Conservation (phyloP, 2,329 filamentous ascomycete species). For the Fusarium sp. region DNA sequence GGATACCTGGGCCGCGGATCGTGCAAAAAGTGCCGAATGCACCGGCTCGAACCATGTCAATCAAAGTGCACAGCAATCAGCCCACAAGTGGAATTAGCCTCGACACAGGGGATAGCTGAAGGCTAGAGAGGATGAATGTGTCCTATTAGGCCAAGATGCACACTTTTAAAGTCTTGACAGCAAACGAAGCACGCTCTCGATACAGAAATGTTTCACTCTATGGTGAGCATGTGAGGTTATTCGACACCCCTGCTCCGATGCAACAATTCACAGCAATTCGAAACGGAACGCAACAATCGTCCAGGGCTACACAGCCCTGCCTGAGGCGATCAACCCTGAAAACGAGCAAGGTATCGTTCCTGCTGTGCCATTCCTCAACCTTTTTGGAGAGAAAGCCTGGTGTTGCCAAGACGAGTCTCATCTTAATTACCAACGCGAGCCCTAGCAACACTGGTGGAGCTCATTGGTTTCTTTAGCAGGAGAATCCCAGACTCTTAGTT, state of each 20-base stretch:
- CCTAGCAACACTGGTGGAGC: conserved; percentile 38
- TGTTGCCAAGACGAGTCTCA: conserved; percentile 48
- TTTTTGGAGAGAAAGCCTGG: conserved; percentile 33
- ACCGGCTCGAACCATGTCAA: conserved; percentile 42
- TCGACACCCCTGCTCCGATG: conserved; percentile 13
- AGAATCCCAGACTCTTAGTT: conserved; percentile 19
- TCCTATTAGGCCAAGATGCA: too few species aligned
- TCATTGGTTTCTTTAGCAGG: conserved; percentile 20
- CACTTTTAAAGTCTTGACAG: neutral
- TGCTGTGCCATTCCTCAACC: conserved; percentile 44
- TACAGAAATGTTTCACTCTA: conserved; percentile 17
- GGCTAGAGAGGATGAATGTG: neutral
- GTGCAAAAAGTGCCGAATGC: conserved; percentile 21
- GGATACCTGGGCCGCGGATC: conserved; percentile 26
- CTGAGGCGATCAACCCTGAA: conserved; percentile 7
- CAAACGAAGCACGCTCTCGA: conserved; percentile 4
- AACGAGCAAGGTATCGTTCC: conserved; percentile 36
- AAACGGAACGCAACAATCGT: conserved; percentile 30
- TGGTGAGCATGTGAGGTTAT: conserved; percentile 15
- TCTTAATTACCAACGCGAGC: conserved; percentile 47
- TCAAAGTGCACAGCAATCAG: conserved; percentile 34
- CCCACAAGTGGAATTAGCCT: conserved; percentile 34
- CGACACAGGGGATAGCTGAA: neutral
- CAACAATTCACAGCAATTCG: conserved; percentile 35
- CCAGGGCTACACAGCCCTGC: conserved; percentile 39